Base-by-base conservation (phyloP, 1,284 basidiomycete genomes). In the Apiotrichum siamense region DNA sequence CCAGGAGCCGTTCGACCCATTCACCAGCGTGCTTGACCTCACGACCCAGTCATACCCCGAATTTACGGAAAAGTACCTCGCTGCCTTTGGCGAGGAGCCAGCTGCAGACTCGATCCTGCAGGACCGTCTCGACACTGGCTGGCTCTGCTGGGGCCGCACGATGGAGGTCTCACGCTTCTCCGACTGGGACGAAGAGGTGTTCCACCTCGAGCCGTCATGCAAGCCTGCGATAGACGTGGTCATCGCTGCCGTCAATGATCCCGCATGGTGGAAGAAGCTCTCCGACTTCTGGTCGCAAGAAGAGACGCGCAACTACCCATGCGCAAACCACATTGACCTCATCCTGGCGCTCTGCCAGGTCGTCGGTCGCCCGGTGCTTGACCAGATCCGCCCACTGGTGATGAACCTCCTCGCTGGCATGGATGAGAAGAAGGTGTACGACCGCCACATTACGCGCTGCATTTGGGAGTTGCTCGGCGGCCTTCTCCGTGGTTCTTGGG, bases 381-480 rank as follows among this genome's bases (percentile, higher is more conserved):
- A 67, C 26, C 55, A 60, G 23, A 54, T 70, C 45, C 57, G 51
- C 27, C 66, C 66, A 0, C 65, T 75, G 41, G 52, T 75, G 26
- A 66, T 70, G 17, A 57, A 47, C 23, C 65, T 67, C 38, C 54
- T 75, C 21, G 46, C 60, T 6, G 72, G 72, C 32, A 70, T 69
- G 59, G 71, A 66, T 13, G 33, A 36, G 44, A 72, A 59, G 40
- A 72, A 68, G 57, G 63, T 67, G 10, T 67, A 67, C 29, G 88
- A 97, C 67, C 87, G 90, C 51, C 94, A 90, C 77, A 88, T 90
- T 73, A 92, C 94, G 66, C 82, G 93, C 27, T 90, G 90, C 21
- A 86, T 86, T 7, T 88, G 86, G 45, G 94, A 98, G 76, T 76
- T 96, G 27, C 69, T 97, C 32, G 80, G 83, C 40, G 93, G 92